These are phyloP conservation scores for Nakazawaea laoshanensis DNA, from an alignment of 805 yeast species.

Conservation along the genomic window DNA sequence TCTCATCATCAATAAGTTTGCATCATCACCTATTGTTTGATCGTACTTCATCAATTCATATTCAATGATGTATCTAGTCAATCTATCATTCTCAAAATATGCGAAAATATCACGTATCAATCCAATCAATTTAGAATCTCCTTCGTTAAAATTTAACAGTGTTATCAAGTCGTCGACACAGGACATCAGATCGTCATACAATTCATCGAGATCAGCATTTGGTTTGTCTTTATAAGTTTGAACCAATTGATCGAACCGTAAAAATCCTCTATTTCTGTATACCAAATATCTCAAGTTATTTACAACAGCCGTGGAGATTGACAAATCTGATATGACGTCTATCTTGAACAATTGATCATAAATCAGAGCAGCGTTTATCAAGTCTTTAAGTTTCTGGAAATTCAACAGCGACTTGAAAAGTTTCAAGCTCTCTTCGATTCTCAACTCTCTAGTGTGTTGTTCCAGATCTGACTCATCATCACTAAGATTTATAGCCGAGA, in stretches of 20 bases:
- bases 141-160: conserved; percentile 59
- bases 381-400: conserved; percentile 43
- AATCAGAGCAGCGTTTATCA: conserved; percentile 37
- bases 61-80: conserved; percentile 53
- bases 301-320: conserved; percentile 55
- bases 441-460: conserved; percentile 86
- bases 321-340: conserved; percentile 47
- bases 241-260: conserved; percentile 38
- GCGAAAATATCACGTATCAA: conserved; percentile 42
- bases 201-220: conserved; percentile 9
- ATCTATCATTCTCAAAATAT: conserved; percentile 36
- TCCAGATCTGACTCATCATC: conserved; percentile 79
- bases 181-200: conserved; percentile 14
- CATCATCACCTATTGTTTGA: conserved; percentile 10
- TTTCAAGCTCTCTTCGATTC: conserved; percentile 78
- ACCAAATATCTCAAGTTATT: conserved; percentile 69
- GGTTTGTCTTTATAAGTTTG: conserved; percentile 11
- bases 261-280: conserved; percentile 74
- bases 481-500: conserved; percentile 70
- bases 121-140: conserved; percentile 47
- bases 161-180: conserved; percentile 56
- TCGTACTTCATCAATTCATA: conserved; percentile 41
- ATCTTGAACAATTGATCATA: conserved; percentile 61
- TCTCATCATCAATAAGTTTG: conserved; percentile 7
- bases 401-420: conserved; percentile 64